Percentiles rank a stretch among this genome's conserved stretches.
phyloP scores from a whole-genome alignment of 768 basidiomycete species.

The Tricholoma terreum region DNA sequence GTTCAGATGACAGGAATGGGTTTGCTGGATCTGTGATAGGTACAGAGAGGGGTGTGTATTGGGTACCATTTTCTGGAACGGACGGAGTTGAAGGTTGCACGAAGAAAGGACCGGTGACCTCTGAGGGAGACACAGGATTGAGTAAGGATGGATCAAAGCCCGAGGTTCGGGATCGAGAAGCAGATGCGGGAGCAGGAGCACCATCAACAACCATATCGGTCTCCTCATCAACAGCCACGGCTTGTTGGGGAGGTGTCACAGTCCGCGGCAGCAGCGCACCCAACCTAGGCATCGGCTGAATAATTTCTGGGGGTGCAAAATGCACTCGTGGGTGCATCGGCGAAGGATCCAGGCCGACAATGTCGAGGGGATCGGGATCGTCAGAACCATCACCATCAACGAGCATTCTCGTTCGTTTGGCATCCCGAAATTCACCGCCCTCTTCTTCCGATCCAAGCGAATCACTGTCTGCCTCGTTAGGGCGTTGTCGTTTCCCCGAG shows the following conservation, averaged over 20 bases:
- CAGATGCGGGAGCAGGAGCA: conserved; percentile 15
- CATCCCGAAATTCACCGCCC: conserved; percentile 41
- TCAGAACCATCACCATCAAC: conserved; percentile 45
- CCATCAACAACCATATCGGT: conserved; percentile 36
- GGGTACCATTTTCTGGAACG: not conserved
- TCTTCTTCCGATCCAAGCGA: conserved; percentile 55
- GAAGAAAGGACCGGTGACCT: conserved; percentile 19
- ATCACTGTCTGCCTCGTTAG: conserved; percentile 51
- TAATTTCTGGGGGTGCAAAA: conserved; percentile 39
- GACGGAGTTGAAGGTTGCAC: conserved; percentile 7
- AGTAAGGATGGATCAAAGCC: conserved; percentile 54
- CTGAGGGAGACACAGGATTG: conserved; percentile 44
- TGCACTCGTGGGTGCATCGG: conserved; percentile 40
- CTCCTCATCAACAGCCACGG: not conserved
- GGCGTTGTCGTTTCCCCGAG: conserved; percentile 61
- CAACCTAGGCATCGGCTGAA: conserved; percentile 19
- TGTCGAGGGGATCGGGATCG: conserved; percentile 49
- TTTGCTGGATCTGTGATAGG: conserved; percentile 15
- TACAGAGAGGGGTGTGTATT: conserved; percentile 3
- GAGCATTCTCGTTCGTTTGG: conserved; percentile 56
- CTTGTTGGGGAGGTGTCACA: not conserved
- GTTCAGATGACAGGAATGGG: conserved; percentile 13
- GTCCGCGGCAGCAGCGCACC: not conserved
- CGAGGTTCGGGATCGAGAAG: conserved; percentile 25
- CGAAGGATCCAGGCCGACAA: conserved; percentile 34